phyloP scores from a whole-genome alignment of 2,329 filamentous ascomycete species.

The Botrytis aclada region DNA sequence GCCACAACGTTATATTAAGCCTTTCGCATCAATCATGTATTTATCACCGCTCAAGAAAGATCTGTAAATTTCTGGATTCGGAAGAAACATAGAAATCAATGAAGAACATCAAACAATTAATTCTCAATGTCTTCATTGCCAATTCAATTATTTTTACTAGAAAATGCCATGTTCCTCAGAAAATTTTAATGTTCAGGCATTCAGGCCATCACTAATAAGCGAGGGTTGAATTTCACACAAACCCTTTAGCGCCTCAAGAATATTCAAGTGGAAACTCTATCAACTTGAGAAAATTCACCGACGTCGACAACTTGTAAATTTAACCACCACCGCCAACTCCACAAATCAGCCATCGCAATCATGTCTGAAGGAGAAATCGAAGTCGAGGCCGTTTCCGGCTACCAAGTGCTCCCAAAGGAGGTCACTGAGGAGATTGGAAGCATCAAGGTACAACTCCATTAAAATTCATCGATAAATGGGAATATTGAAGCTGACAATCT shows the following conservation, averaged over 20 bases:
- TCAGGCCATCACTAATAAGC: conserved; percentile 13
- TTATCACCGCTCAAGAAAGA: not conserved
- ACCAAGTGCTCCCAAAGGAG: conserved; percentile 87
- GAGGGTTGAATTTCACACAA: conserved; percentile 17
- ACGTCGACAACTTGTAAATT: conserved; percentile 22
- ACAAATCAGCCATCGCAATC: conserved; percentile 20
- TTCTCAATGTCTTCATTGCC: not conserved
- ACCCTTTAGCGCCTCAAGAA: conserved; percentile 19
- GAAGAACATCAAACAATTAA: not conserved
- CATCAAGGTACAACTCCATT: conserved; percentile 65
- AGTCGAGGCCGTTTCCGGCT: conserved; percentile 74
- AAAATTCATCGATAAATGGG: conserved; percentile 16
- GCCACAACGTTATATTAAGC: not conserved
- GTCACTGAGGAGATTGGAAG: conserved; percentile 83
- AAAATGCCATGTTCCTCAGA: not conserved
- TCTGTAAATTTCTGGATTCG: not conserved
- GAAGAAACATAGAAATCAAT: not conserved
- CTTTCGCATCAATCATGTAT: not conserved
- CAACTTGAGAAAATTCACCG: conserved; percentile 15
- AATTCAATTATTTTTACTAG: not conserved
- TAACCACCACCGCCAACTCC: conserved; percentile 21
- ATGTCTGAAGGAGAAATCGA: conserved; percentile 99
- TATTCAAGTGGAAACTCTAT: conserved; percentile 16
- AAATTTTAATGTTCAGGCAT: not conserved
- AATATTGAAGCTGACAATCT: conserved; percentile 19